These are phyloP conservation scores for Catharanthus roseus DNA, from an alignment of 257 asterid genomes.

Conservation along the genomic window DNA sequence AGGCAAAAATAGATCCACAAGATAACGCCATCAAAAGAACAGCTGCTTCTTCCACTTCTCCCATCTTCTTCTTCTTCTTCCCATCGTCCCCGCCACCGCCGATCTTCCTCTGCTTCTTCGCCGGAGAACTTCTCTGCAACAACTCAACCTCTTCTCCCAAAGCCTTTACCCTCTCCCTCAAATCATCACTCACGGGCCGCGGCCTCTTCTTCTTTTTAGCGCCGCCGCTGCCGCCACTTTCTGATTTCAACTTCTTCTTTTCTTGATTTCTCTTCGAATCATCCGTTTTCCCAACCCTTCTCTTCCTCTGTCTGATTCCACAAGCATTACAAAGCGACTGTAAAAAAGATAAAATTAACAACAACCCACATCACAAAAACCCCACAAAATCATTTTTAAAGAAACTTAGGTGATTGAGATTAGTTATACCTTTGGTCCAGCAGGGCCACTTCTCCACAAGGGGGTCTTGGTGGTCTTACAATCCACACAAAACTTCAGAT, in stretches of 20 bases:
- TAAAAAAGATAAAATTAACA: neutral
- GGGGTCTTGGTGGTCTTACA: constrained; percentile 74
- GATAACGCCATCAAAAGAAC: constrained; percentile 67
- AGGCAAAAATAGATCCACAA: constrained; percentile 43
- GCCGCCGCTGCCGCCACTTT: neutral
- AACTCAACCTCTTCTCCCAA: constrained; percentile 33
- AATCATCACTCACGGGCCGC: constrained; percentile 16
- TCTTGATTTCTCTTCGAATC: constrained; percentile 7
- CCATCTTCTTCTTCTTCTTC: constrained; percentile 29
- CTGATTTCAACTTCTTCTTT: constrained; percentile 12
- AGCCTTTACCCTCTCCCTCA: constrained; percentile 39
- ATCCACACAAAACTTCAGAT: constrained; percentile 39
- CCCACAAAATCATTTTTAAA: neutral
- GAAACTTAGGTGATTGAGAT: neutral
- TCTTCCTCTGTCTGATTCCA: constrained; percentile 65
- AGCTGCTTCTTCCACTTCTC: constrained; percentile 73
- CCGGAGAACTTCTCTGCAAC: constrained; percentile 25
- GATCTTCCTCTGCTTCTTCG: constrained; percentile 21
- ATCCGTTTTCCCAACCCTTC: constrained; percentile 6
- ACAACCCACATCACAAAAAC: neutral
- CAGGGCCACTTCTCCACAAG: constrained; percentile 73
- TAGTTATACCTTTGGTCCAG: constrained; percentile 59
- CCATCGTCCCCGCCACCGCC: neutral
- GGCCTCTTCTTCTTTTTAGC: too few relatives aligned
- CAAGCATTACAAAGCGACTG: constrained; percentile 81